phyloP scores from a whole-genome alignment of 1,284 basidiomycete species.

The Pseudozyma pruni region DNA sequence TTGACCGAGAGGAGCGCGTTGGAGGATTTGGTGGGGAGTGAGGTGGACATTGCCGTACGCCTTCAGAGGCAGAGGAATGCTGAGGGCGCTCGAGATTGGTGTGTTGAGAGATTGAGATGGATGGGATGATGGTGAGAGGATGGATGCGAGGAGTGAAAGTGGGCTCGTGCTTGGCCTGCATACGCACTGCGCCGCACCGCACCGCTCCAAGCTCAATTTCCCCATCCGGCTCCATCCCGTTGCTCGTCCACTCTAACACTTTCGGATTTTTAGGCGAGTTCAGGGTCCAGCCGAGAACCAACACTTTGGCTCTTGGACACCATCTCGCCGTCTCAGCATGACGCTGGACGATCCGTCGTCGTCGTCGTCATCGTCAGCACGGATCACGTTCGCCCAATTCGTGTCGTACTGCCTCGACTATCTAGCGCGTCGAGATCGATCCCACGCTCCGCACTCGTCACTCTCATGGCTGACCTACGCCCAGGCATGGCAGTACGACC shows the following conservation, averaged over 20 bases:
- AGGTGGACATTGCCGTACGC: too few relatives aligned
- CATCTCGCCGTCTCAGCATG: neutral
- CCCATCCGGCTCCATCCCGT: constrained; percentile 3
- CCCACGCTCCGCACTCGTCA: too few relatives aligned
- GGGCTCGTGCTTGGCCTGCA: constrained; percentile 18
- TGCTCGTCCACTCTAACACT: neutral
- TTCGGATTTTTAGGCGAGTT: too few relatives aligned
- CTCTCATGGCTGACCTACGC: constrained; percentile 31
- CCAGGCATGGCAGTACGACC: constrained; percentile 6
- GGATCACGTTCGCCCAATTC: constrained; percentile 8
- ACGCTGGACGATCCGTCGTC: too few relatives aligned
- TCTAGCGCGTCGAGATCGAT: constrained; percentile 4
- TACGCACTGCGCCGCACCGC: constrained; percentile 1
- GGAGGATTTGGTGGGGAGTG: constrained; percentile 37
- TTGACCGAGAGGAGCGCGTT: constrained; percentile 57
- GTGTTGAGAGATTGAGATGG: neutral
- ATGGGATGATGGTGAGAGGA: too few relatives aligned
- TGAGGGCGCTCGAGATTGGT: neutral
- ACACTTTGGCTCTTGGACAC: neutral
- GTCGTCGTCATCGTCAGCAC: neutral
- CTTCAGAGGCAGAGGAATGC: too few relatives aligned
- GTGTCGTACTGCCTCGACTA: constrained; percentile 2
- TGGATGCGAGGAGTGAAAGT: constrained; percentile 2
- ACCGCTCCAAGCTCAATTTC: neutral
- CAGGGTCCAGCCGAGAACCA: neutral